Base-by-base conservation (phyloP, 371 early-diverging fungal genomes). In the Ordospora pajunii region DNA sequence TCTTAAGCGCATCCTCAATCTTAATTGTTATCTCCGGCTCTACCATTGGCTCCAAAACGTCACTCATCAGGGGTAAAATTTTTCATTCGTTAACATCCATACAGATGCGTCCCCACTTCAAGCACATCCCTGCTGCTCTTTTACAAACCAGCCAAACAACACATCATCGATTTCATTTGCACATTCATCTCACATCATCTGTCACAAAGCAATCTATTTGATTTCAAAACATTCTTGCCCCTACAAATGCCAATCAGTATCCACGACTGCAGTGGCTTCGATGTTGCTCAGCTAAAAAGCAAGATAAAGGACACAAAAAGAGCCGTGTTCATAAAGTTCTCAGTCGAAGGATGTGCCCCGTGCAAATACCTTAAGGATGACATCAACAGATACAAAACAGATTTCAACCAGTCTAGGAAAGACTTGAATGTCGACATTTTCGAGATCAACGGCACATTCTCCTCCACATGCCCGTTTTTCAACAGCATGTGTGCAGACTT, bases 21-120 rank as follows among this genome's bases (percentile, higher is more conserved):
- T 73, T 78, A 17, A 73, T 27, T 22, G 78, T 78, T 54, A 67
- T 68, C 43, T 68, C 53, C 0, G 67, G 43, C 17, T 78, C 78
- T 21, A 78, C 65, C 48, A 78, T 74, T 50, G 73, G 78, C 23
- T 66, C 68, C 21, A 73, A 69, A 22, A 75, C 51, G 62, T 78
- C 74, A 2, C 69, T 70, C 37, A 54, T 58, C 70, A 69, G 69
- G 27, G 46, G 49, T 37, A 27, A 66, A 66, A 42, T 48, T 66
- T 66, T 66, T 66, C 67, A 11, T n/a, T 12, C 67, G 21, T 25
- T 48, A 66, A 66, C 46, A 45, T 32, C 25, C 11, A 14, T 40
- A 11, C 40, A 58, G 8, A 22, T 32, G n/a, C 14, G 8, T n/a
- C 11, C 58, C 40, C 1, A 8, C n/a, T 58, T 3, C 58, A 11